Percentiles rank a stretch among this genome's conserved stretches.
These are phyloP conservation scores for Arthrinium phaeospermum DNA, from an alignment of 2,329 filamentous ascomycete species.

Conservation along the genomic window DNA sequence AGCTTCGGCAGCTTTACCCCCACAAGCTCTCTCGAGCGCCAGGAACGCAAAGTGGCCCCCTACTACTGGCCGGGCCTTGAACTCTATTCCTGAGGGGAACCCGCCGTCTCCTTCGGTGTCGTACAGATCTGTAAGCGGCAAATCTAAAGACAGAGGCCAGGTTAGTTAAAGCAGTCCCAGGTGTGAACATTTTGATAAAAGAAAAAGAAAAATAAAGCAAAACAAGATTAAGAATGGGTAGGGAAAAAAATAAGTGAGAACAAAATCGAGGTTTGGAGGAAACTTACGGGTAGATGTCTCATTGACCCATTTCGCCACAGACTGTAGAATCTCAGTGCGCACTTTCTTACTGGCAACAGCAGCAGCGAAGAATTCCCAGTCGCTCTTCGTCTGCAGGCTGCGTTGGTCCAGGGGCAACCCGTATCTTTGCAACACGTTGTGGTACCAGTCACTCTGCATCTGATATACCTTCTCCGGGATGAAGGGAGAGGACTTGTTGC, in stretches of 20 bases:
- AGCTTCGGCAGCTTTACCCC: constrained; percentile 66
- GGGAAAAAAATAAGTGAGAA: too few species aligned
- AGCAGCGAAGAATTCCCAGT: constrained; percentile 91
- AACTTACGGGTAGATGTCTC: constrained; percentile 71
- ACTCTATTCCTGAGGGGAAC: constrained; percentile 75
- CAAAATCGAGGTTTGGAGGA: not conserved
- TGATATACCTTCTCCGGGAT: constrained; percentile 79
- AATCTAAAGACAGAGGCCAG: constrained; percentile 49
- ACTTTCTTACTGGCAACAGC: constrained; percentile 74
- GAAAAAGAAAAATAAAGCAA: too few species aligned
- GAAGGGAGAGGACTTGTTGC: constrained; percentile 50
- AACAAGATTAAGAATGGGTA: too few species aligned
- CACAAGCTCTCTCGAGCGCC: constrained; percentile 80
- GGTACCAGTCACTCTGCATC: constrained; percentile 82
- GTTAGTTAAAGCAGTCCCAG: not conserved
- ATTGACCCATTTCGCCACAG: constrained; percentile 81
- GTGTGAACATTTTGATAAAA: too few species aligned
- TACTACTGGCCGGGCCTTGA: constrained; percentile 83
- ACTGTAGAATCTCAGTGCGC: constrained; percentile 73
- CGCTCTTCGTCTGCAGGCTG: constrained; percentile 85
- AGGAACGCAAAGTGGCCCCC: constrained; percentile 87
- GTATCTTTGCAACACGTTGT: constrained; percentile 78
- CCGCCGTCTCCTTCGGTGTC: constrained; percentile 78
- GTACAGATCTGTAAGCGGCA: constrained; percentile 82
- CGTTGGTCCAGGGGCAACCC: constrained; percentile 82